These are phyloP conservation scores for Penicillium nucicola DNA, from an alignment of 495 filamentous ascomycete genomes.

Conservation along the genomic window DNA sequence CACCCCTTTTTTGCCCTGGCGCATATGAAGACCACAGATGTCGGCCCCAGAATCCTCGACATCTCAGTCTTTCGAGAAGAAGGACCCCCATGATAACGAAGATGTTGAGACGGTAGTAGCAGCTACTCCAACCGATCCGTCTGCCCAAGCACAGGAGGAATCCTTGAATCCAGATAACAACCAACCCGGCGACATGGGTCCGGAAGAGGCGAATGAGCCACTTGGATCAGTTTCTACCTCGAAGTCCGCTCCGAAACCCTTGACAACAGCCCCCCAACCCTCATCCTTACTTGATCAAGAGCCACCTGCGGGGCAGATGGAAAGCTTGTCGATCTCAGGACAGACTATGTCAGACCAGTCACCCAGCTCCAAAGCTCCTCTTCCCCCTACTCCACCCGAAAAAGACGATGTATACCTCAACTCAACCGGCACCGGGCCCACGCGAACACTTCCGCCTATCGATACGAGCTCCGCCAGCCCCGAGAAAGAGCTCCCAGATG, in stretches of 20 bases:
- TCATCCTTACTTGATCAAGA: constrained; percentile 16
- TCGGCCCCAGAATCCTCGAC: constrained; percentile 31
- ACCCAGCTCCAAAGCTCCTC: constrained; percentile 21
- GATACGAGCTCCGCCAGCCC: constrained; percentile 35
- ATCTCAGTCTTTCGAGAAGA: constrained; percentile 24
- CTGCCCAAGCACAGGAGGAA: constrained; percentile 22
- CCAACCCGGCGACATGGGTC: constrained; percentile 14
- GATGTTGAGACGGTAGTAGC: constrained; percentile 1
- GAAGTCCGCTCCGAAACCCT: constrained; percentile 1
- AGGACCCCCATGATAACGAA: constrained; percentile 22
- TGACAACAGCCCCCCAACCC: constrained; percentile 7
- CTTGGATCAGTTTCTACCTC: neutral
- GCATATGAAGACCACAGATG: constrained; percentile 37
- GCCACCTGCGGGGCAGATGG: constrained; percentile 31
- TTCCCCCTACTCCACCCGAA: constrained; percentile 40
- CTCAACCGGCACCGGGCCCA: constrained; percentile 60
- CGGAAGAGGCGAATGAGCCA: constrained; percentile 6
- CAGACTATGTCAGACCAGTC: constrained; percentile 14
- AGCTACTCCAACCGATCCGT: constrained; percentile 10
- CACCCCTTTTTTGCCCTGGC: constrained; percentile 54
- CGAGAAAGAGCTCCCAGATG: constrained; percentile 53
- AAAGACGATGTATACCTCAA: constrained; percentile 61
- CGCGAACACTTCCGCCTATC: constrained; percentile 47
- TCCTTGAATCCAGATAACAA: constrained; percentile 7
- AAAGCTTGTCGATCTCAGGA: constrained; percentile 34